phyloP scores from a whole-genome alignment of 495 filamentous ascomycete species.

The Aspergillus hancockii region DNA sequence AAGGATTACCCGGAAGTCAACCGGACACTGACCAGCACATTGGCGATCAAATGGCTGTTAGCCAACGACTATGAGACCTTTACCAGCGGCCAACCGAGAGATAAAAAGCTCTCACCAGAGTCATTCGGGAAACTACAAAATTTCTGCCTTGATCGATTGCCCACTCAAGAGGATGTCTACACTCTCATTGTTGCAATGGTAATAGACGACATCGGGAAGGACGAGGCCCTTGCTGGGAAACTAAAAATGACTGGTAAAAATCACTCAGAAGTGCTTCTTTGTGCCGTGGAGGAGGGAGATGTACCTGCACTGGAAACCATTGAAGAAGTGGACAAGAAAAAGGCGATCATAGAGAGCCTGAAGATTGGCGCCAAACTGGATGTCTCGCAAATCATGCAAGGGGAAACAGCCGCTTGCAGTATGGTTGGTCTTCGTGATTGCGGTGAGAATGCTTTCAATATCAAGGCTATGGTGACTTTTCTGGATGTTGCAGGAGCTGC shows the following conservation, averaged over 20 bases:
- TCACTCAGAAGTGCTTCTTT: conserved; percentile 33
- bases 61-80: conserved; percentile 30
- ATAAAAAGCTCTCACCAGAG: conserved; percentile 2
- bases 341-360: conserved; percentile 35
- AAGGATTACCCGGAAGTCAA: conserved; percentile 36
- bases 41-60: conserved; percentile 37
- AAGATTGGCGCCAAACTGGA: conserved; percentile 44
- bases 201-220: conserved; percentile 46
- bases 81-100: conserved; percentile 19
- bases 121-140: conserved; percentile 13
- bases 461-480: conserved; percentile 33
- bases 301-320: neutral
- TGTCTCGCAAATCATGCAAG: conserved; percentile 36
- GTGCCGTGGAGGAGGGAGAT: conserved; percentile 26
- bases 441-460: conserved; percentile 25
- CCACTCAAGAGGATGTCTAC: conserved; percentile 20
- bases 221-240: conserved; percentile 27
- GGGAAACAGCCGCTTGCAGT: conserved; percentile 30
- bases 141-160: neutral
- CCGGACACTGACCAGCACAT: conserved; percentile 33
- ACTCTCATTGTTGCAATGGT: conserved; percentile 34
- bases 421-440: conserved; percentile 24
- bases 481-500: conserved; percentile 41
- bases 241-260: conserved; percentile 14
- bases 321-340: neutral